These are phyloP conservation scores for Nakazawaea holstii DNA, from an alignment of 805 yeast species.

Conservation along the genomic window DNA sequence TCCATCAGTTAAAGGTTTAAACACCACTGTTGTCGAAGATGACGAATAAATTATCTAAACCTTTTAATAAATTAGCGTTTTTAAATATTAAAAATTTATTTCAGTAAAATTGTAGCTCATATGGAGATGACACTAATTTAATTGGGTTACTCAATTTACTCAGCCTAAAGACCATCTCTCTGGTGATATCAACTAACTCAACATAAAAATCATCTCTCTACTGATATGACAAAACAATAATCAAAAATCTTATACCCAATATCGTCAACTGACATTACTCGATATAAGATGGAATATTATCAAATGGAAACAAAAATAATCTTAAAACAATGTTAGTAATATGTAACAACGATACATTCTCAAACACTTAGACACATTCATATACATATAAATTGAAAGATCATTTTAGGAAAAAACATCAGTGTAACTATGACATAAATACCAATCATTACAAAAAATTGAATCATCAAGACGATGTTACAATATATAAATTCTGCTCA, in stretches of 20 bases:
- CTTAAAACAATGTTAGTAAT: neutral
- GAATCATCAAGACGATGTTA: slow-evolving; percentile 47
- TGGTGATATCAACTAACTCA: neutral
- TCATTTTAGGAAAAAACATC: slow-evolving; percentile 28
- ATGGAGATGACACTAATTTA: too few relatives aligned
- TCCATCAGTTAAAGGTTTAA: slow-evolving; percentile 93
- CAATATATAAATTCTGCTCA: slow-evolving; percentile 14
- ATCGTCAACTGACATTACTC: neutral
- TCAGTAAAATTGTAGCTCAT: too few relatives aligned
- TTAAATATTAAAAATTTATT: too few relatives aligned
- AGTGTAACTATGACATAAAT: slow-evolving; percentile 88
- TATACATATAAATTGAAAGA: neutral
- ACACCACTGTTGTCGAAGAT: slow-evolving; percentile 92
- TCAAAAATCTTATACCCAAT: neutral
- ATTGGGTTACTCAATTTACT: neutral
- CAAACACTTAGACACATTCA: neutral
- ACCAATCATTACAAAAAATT: slow-evolving; percentile 54
- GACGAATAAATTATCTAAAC: slow-evolving; percentile 27
- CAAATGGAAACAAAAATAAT: neutral
- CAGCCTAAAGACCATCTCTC: neutral
- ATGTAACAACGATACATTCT: neutral
- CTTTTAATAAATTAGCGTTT: too few relatives aligned
- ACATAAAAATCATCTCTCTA: too few relatives aligned
- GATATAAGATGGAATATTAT: neutral
- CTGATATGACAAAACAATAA: neutral